Evolutionary conservation across 208 protist genomes (phyloP).

Genomic region (Crithidia thermophila): DNA sequence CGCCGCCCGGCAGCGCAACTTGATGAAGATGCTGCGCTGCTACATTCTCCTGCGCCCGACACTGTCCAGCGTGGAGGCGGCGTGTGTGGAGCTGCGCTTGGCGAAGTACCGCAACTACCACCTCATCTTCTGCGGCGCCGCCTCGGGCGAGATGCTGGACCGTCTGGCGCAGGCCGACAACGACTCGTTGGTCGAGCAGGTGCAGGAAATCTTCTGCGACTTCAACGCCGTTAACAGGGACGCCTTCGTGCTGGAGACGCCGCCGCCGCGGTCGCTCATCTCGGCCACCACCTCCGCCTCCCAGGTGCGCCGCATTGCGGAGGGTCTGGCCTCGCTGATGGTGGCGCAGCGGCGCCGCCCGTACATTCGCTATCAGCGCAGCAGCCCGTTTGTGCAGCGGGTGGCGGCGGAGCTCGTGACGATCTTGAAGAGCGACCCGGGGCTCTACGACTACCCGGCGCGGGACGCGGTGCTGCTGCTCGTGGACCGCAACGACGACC

Average conservation of each 20-base stretch:
- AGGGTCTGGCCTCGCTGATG: conserved; percentile 78
- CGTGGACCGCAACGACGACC: conserved; percentile 91
- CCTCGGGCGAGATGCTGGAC: conserved; percentile 75
- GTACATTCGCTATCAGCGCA: conserved; percentile 70
- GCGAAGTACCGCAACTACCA: conserved; percentile 87
- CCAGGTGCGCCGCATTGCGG: conserved; percentile 49
- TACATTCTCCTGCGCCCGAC: conserved; percentile 94
- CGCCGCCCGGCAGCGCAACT: conserved; percentile 56
- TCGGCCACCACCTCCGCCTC: conserved; percentile 34
- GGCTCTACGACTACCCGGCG: conserved; percentile 88
- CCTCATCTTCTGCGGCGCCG: conserved; percentile 93
- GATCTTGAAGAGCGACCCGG: conserved; percentile 74
- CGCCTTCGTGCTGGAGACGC: conserved; percentile 66
- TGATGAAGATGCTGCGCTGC: conserved; percentile 94
- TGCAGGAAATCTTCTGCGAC: conserved; percentile 97
- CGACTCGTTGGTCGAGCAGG: conserved; percentile 82
- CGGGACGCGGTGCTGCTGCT: conserved; percentile 74
- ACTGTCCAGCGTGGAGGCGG: conserved; percentile 77
- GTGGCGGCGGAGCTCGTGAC: conserved; percentile 76
- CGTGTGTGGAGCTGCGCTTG: conserved; percentile 88
- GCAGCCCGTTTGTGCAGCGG: conserved; percentile 62
- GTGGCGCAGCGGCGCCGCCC: conserved; percentile 77
- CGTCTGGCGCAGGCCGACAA: conserved; percentile 95
- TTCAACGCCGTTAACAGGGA: conserved; percentile 93
- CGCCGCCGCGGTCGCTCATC: conserved; percentile 45